Evolutionary conservation across 129 eudicot genomes (phyloP).

Genomic region (Scalesia atractyloides): DNA sequence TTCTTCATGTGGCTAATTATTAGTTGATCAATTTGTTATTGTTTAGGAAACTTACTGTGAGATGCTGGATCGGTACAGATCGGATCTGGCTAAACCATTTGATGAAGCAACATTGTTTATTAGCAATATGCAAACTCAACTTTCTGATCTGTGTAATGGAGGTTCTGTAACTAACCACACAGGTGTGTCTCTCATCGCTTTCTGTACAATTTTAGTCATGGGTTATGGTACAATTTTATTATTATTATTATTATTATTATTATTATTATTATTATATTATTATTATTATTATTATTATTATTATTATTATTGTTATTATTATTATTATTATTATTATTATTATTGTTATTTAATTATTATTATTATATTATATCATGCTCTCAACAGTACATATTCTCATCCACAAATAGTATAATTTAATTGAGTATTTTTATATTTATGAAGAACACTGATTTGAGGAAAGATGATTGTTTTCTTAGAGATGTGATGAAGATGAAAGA

Average conservation of each 20-base stretch:
- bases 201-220: constrained; percentile 4
- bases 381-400: neutral
- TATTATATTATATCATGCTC: neutral
- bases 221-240: constrained; percentile 16
- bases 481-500: no score
- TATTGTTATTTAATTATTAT: no score
- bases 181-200: constrained; percentile 11
- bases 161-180: constrained; percentile 31
- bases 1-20: neutral
- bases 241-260: no score
- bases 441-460: no score
- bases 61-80: constrained; percentile 45
- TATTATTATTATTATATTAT: no score
- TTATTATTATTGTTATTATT: no score
- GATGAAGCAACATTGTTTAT: constrained; percentile 52
- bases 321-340: no score
- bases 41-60: constrained; percentile 52
- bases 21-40: neutral
- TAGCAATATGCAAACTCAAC: constrained; percentile 50
- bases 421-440: no score
- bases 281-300: no score
- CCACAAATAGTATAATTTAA: no score
- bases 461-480: no score
- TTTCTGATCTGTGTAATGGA: constrained; percentile 48
- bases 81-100: constrained; percentile 52